phyloP scores from a whole-genome alignment of 2,329 filamentous ascomycete genomes.

The Periglandula ipomoeae region DNA sequence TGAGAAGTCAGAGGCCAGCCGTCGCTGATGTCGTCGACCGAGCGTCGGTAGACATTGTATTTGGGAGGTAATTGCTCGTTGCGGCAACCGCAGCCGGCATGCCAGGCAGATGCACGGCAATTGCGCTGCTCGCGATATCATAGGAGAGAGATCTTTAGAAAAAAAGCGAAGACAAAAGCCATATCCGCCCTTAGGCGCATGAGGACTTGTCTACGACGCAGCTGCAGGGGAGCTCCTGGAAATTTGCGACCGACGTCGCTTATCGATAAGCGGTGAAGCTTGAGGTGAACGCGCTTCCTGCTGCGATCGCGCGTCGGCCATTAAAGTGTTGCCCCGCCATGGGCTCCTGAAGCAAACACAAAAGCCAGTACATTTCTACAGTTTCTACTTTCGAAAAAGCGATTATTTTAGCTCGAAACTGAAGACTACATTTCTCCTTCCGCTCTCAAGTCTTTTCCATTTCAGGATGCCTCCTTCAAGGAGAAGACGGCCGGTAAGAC shows the following conservation, averaged over 20 bases:
- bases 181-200: no score
- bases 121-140: conserved; percentile 26
- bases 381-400: no score
- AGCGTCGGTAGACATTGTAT: conserved; percentile 7
- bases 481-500: conserved; percentile 23
- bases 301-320: neutral
- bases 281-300: neutral
- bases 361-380: neutral
- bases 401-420: neutral
- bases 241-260: conserved; percentile 2
- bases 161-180: no score
- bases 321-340: neutral
- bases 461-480: conserved; percentile 24
- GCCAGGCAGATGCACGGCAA: conserved; percentile 24
- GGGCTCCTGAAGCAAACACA: no score
- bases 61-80: conserved; percentile 10
- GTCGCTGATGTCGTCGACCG: conserved; percentile 10
- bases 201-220: neutral
- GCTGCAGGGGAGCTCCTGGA: neutral
- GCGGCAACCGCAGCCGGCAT: conserved; percentile 23
- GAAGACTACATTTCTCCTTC: neutral
- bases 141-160: no score
- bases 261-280: conserved; percentile 8
- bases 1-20: conserved; percentile 16
- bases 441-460: neutral